Evolutionary conservation across 1,139 yeast genomes (phyloP), one percentile per base, ranked within the genome.

Genomic region (Nakaseomyces delphensis): DNA sequence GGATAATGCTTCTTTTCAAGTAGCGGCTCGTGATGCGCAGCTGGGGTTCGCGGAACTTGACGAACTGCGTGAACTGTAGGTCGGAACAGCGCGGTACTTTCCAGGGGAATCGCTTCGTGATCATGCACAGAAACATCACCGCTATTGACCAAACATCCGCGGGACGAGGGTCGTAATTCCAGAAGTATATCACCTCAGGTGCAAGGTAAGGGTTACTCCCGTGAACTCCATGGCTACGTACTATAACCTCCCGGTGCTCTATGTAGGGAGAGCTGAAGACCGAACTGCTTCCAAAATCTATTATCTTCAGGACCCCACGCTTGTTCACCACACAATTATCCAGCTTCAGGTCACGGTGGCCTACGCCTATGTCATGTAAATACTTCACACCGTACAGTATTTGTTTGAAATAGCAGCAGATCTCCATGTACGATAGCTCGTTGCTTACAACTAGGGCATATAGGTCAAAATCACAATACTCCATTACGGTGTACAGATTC

Each of bases 121-220:
- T 76, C 95, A 87, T 86, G 63, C 96, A 89, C 63, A 96, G 84
- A 60, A 82, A 89, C 30, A 89, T 86, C 39, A 89, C 86, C 1
- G 95, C 96, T 45, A 83, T 70, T 1, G 96, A 85, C 97, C 97
- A 89, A 42, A 89, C 70, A 64, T 89, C 97, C 9, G 86, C 93
- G 1, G 89, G 84, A 54, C 83, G 83, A 2, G 97, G 96, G 59
- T 87, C 93, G 59, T 87, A 89, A 21, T 79, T 75, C 39, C 76
- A 71, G 46, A 73, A 73, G 10, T 64, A 56, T 52, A 89, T 71
- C 15, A 87, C 95, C 60, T 89, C 97, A 0, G 97, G 97, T 1
- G 97, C 96, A 57, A 89, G 72, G 59, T 89, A 89, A 3, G 97
- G 97, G 64, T 89, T 97, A 2, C 95, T 84, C 2, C 97, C 97